These are phyloP conservation scores for Primulina tabacum DNA, from an alignment of 257 asterid species.

Conservation along the genomic window DNA sequence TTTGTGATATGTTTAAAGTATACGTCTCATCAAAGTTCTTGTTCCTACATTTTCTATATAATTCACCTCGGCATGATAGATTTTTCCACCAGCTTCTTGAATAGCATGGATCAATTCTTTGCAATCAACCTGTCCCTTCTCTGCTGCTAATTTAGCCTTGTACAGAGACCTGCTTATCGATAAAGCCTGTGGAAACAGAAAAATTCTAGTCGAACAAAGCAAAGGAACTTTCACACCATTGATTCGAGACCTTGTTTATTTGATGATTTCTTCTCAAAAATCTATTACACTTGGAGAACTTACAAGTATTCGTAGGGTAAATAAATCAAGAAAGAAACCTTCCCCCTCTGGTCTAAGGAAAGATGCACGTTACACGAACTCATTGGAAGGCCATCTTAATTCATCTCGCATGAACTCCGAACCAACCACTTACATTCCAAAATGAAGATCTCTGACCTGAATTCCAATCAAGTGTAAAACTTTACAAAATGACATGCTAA, in stretches of 20 bases:
- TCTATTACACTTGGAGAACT: not conserved
- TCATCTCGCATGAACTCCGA: conserved; percentile 65
- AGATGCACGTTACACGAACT: conserved; percentile 90
- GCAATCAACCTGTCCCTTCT: conserved; percentile 52
- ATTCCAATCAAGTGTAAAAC: conserved; percentile 7
- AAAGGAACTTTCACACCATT: not conserved
- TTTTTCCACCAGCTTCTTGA: conserved; percentile 67
- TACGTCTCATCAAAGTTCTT: too few relatives aligned
- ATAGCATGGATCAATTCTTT: conserved; percentile 46
- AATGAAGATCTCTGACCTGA: conserved; percentile 92
- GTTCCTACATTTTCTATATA: not conserved
- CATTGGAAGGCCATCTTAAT: conserved; percentile 95
- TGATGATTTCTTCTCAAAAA: not conserved
- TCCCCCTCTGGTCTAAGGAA: conserved; percentile 60
- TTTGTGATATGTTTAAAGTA: too few relatives aligned
- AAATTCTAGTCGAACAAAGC: not conserved
- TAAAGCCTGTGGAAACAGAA: conserved; percentile 51
- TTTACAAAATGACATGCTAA: conserved; percentile 9
- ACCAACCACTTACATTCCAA: conserved; percentile 71
- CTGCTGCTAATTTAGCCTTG: conserved; percentile 57
- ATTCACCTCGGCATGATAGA: conserved; percentile 89
- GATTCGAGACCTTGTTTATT: not conserved
- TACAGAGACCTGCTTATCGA: conserved; percentile 62
- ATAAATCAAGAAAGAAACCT: conserved; percentile 40
- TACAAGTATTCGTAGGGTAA: not conserved